phyloP scores from a whole-genome alignment of 2,329 filamentous ascomycete genomes.

The Pseudocercospora fuligena region DNA sequence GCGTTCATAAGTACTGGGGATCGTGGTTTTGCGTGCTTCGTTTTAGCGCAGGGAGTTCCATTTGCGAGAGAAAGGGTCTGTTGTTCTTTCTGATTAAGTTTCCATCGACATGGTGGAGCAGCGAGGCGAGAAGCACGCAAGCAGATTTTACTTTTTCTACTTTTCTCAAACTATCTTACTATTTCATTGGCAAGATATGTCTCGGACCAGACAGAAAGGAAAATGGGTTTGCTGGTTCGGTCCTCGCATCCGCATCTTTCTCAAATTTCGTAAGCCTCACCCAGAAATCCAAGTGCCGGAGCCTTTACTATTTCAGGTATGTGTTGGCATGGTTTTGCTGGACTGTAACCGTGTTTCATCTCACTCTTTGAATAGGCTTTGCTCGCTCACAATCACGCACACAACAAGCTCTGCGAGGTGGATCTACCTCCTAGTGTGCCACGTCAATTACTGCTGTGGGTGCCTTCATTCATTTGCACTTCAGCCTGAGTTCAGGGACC shows the following conservation, averaged over 20 bases:
- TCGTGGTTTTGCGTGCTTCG: neutral
- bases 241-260: neutral
- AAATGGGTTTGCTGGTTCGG: neutral
- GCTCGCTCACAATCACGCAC: neutral
- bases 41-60: slow-evolving; percentile 10
- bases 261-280: slow-evolving; percentile 1
- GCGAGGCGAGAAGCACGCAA: neutral
- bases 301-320: slow-evolving; percentile 1
- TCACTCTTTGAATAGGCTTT: neutral
- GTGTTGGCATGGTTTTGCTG: neutral
- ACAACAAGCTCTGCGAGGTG: too few relatives aligned
- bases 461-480: too few relatives aligned
- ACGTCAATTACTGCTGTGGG: neutral
- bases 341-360: neutral
- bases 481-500: too few relatives aligned
- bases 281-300: neutral
- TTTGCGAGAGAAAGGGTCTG: neutral
- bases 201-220: too few relatives aligned
- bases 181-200: neutral
- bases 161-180: neutral
- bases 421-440: too few relatives aligned
- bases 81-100: slow-evolving; percentile 4
- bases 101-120: neutral
- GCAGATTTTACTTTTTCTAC: neutral
- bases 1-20: neutral